Conservation (phyloP, 768 basidiomycete genomes). For the Mycena haematopus region DNA sequence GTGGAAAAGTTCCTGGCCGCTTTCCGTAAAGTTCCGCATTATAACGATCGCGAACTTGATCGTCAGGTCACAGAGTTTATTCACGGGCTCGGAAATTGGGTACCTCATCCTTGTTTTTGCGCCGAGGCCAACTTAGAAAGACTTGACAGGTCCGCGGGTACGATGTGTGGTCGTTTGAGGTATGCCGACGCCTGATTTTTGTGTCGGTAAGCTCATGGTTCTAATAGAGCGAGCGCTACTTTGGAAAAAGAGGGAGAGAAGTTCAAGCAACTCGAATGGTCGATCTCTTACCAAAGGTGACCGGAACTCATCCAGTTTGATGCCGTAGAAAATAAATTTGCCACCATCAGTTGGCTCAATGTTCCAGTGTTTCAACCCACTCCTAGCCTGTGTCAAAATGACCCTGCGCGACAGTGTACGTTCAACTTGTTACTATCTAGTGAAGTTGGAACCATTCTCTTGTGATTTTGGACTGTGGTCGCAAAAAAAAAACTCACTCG, state of each 20-base stretch:
- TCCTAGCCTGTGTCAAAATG: no score
- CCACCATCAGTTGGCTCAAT: no score
- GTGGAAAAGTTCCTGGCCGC: background rate
- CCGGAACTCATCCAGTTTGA: no score
- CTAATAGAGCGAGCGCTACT: conserved; percentile 3
- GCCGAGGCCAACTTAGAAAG: background rate
- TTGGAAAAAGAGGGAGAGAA: background rate
- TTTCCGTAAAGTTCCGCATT: background rate
- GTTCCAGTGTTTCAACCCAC: no score
- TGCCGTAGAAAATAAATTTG: no score
- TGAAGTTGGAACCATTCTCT: no score
- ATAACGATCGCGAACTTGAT: background rate
- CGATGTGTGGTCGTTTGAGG: conserved; percentile 4
- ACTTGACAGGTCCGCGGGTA: background rate
- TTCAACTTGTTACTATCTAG: no score
- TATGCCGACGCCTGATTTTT: background rate
- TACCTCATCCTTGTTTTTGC: background rate
- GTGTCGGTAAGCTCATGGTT: background rate
- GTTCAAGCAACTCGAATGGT: background rate
- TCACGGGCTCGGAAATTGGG: conserved; percentile 3
- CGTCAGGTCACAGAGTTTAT: background rate
- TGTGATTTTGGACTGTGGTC: no score
- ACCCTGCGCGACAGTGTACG: no score
- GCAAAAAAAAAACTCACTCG: no score
- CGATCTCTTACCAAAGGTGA: conserved; percentile 3